phyloP scores from a whole-genome alignment of 805 yeast genomes.

The Yamadazyma nakazawae region DNA sequence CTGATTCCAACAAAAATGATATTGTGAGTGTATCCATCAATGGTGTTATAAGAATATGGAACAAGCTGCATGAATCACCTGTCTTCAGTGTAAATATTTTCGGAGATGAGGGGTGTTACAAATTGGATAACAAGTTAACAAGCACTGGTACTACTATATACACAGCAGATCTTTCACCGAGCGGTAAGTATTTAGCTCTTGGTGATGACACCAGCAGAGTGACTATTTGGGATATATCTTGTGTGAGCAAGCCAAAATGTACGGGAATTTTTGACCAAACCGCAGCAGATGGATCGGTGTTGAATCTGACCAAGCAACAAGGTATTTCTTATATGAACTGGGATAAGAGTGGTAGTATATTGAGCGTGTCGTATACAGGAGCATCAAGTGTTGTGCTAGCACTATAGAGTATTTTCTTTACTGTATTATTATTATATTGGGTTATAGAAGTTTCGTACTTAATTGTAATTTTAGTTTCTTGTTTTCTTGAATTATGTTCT shows the following conservation, averaged over 20 bases:
- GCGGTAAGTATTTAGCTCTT: constrained; percentile 48
- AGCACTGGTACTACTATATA: constrained; percentile 43
- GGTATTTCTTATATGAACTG: constrained; percentile 40
- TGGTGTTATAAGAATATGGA: constrained; percentile 69
- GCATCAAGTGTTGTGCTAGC: constrained; percentile 26
- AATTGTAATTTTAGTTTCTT: neutral
- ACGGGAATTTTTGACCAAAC: constrained; percentile 6
- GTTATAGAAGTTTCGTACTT: neutral
- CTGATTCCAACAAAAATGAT: constrained; percentile 10
- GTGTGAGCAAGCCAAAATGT: constrained; percentile 1
- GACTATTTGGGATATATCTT: constrained; percentile 47
- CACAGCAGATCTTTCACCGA: constrained; percentile 50
- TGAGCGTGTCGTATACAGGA: constrained; percentile 36
- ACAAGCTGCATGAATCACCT: constrained; percentile 28
- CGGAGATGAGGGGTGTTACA: constrained; percentile 23
- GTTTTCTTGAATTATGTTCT: neutral
- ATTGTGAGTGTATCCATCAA: constrained; percentile 61
- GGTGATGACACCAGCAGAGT: constrained; percentile 67
- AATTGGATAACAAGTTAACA: constrained; percentile 4
- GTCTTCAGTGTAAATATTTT: constrained; percentile 13
- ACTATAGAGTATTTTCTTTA: constrained; percentile 1
- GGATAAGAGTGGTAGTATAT: constrained; percentile 25
- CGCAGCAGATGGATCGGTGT: constrained; percentile 2
- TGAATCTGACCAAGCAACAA: constrained; percentile 10
- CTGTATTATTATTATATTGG: constrained; percentile 8